phyloP scores from a whole-genome alignment of 495 filamentous ascomycete genomes.

The Choiromyces venosus region DNA sequence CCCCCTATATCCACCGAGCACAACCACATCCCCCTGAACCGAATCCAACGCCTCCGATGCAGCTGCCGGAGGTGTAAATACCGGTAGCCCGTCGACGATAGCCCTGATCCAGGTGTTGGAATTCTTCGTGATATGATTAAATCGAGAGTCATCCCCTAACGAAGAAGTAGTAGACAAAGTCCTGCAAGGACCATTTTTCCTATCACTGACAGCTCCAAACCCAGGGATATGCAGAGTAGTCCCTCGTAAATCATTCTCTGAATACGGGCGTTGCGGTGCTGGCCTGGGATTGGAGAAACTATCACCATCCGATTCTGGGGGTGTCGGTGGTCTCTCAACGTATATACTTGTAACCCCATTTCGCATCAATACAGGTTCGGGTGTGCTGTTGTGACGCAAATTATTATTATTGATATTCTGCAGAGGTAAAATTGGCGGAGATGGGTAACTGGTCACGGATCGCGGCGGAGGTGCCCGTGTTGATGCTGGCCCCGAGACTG shows the following conservation, averaged over 20 bases:
- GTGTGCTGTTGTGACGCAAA: neutral
- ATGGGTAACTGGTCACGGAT: neutral
- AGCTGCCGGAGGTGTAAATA: constrained; percentile 65
- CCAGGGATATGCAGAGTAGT: neutral
- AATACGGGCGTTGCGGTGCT: constrained; percentile 8
- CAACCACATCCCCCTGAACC: constrained; percentile 76
- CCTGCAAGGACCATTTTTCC: constrained; percentile 41
- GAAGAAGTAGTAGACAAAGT: constrained; percentile 71
- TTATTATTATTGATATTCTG: neutral
- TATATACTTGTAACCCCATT: neutral
- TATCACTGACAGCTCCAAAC: neutral
- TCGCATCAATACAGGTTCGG: neutral
- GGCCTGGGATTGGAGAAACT: neutral
- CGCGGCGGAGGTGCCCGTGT: neutral
- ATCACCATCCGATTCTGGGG: neutral
- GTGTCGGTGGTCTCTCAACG: constrained; percentile 3
- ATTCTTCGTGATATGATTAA: constrained; percentile 68
- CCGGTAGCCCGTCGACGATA: constrained; percentile 67
- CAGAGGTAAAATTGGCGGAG: neutral
- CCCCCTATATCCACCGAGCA: constrained; percentile 87
- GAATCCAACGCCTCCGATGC: constrained; percentile 54
- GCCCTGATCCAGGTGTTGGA: constrained; percentile 86
- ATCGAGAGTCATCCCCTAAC: constrained; percentile 78
- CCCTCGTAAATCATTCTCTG: constrained; percentile 5
- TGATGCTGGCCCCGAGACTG: neutral